Evolutionary conservation across 2,329 filamentous ascomycete genomes (phyloP).

Genomic region (Sordariomycetes sp.): DNA sequence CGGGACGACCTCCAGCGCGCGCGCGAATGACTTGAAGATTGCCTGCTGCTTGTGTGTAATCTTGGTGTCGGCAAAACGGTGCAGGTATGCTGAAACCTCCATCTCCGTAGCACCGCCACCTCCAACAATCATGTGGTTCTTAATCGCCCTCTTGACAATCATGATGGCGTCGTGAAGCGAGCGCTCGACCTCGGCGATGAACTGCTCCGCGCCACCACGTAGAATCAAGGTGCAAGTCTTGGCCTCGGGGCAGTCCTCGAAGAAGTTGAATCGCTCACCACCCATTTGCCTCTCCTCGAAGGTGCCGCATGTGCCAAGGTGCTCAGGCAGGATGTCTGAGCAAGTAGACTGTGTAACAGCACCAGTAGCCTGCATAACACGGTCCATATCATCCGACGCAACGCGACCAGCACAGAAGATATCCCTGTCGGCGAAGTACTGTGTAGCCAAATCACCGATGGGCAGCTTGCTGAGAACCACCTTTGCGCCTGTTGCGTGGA

Average conservation of each 20-base stretch:
- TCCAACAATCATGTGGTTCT: constrained; percentile 89
- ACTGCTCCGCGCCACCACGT: constrained; percentile 94
- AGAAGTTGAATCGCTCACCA: constrained; percentile 96
- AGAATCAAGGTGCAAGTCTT: constrained; percentile 96
- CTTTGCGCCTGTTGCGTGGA: constrained; percentile 91
- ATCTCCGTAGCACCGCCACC: constrained; percentile 94
- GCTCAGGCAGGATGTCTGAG: constrained; percentile 82
- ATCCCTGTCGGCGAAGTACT: constrained; percentile 96
- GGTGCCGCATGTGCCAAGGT: constrained; percentile 79
- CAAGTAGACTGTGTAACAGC: constrained; percentile 91
- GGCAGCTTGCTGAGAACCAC: constrained; percentile 95
- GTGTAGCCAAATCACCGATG: constrained; percentile 93
- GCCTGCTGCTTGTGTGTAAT: constrained; percentile 92
- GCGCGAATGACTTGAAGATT: constrained; percentile 96
- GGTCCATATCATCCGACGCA: constrained; percentile 84
- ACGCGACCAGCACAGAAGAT: constrained; percentile 98
- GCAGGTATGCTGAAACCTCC: constrained; percentile 90
- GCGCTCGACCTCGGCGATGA: constrained; percentile 97
- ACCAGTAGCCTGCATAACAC: constrained; percentile 89
- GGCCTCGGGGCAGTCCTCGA: constrained; percentile 87
- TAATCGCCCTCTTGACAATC: constrained; percentile 98
- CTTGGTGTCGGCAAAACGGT: constrained; percentile 86
- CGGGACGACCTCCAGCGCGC: constrained; percentile 92
- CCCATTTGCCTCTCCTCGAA: constrained; percentile 98
- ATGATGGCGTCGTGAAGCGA: constrained; percentile 98